Evolutionary conservation across 2,329 filamentous ascomycete species (phyloP), one percentile per base, ranked within the genome.

Genomic region (Trichoderma afroharzianum): DNA sequence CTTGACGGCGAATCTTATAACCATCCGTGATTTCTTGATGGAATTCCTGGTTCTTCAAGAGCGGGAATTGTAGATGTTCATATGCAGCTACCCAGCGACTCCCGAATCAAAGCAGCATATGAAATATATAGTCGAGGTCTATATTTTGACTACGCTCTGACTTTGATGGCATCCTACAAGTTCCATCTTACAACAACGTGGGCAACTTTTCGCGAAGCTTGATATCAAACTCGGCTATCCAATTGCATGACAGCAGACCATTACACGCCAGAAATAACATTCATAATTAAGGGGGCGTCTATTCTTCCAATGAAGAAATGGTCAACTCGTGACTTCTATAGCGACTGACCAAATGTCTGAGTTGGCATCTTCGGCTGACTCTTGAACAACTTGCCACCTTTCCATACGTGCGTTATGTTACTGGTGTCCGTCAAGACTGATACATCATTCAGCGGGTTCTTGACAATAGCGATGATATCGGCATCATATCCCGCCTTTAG

Each of bases 401-500:
- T 83, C 82, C 81, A 84, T 5, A 84, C 83, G 75, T 80, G 83
- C 6, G 76, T 79, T 36, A 84, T 79, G 26, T 80, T 83, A 1
- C 77, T 74, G 30, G 78, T 78, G 5, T 83, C 77, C 68, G 83
- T 81, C 58, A 85, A 74, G 33, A 83, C 75, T 62, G 28, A 86
- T 36, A 36, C 80, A 69, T 85, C 80, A 1, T 83, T 78, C 2
- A 84, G 77, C 1, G 84, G 84, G 61, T 85, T 83, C 72, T 77
- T 76, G 61, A 79, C 74, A 53, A 86, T 69, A 0, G 82, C 84
- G 64, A 86, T 81, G 4, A 86, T 74, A 72, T 86, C 85, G 0
- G 85, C 85, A 75, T 86, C 84, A 62, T 84, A 86, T 1, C 84
- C 84, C 24, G 74, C 80, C 76, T 81, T 84, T 53, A 86, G 69